Percentiles rank a stretch among this genome's conserved stretches.
Evolutionary conservation across 176 grass and related monocot genomes (phyloP).

Genomic region (Avena atlantica): DNA sequence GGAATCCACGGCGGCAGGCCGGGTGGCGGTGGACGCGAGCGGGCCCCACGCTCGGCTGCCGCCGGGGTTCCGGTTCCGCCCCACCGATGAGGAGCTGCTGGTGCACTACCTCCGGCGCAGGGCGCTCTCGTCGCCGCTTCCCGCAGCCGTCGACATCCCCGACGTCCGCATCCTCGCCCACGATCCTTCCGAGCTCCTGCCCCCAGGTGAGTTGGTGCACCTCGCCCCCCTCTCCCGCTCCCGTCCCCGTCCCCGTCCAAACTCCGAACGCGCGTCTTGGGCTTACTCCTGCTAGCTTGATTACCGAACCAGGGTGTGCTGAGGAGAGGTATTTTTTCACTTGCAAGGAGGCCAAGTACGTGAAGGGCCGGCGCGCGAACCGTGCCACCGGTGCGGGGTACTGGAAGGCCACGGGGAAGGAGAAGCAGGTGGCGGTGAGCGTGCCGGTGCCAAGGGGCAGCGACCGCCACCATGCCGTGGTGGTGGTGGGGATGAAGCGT

Average conservation of each 20-base stretch:
- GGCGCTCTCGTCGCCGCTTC: constrained; percentile 57
- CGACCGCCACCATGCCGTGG: not conserved
- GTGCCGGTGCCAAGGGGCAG: not conserved
- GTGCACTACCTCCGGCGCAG: constrained; percentile 77
- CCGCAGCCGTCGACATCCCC: constrained; percentile 62
- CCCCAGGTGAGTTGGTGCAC: constrained; percentile 37
- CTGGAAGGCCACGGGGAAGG: constrained; percentile 64
- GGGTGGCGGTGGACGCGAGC: not conserved
- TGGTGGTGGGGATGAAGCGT: constrained; percentile 57
- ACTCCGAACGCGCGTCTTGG: not conserved
- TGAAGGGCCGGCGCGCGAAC: not conserved
- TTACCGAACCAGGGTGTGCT: constrained; percentile 31
- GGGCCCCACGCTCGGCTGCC: constrained; percentile 40
- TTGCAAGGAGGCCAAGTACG: constrained; percentile 19
- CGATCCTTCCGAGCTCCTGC: constrained; percentile 68
- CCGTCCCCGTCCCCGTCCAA: not conserved
- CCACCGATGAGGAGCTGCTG: constrained; percentile 71
- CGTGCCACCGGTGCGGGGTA: constrained; percentile 38
- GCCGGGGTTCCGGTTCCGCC: constrained; percentile 74
- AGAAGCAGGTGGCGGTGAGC: constrained; percentile 20
- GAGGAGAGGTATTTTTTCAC: constrained; percentile 46
- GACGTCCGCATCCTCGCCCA: constrained; percentile 68
- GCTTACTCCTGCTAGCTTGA: not conserved
- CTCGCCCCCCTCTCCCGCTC: too few relatives aligned
- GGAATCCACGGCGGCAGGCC: constrained; percentile 22